These are phyloP conservation scores for Trichoderma erinaceum DNA, from an alignment of 495 filamentous ascomycete species.

Conservation along the genomic window DNA sequence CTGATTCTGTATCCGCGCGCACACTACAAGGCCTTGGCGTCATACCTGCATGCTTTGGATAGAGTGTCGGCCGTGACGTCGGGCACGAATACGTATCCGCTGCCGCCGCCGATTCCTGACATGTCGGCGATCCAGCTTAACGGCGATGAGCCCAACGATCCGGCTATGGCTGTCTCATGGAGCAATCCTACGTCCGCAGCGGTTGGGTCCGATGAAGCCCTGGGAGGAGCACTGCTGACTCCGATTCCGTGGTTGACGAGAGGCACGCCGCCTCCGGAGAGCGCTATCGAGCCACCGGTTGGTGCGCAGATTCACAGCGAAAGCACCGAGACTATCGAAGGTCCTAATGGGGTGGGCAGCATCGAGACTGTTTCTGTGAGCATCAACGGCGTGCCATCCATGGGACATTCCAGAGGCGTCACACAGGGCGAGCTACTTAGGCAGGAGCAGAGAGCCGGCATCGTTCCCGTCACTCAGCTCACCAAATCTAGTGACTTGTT, in stretches of 20 bases:
- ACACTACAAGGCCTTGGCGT: conserved; percentile 73
- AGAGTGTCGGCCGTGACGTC: conserved; percentile 91
- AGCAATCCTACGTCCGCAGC: conserved; percentile 32
- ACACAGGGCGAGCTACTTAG: conserved; percentile 71
- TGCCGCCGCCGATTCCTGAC: conserved; percentile 56
- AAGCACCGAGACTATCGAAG: conserved; percentile 63
- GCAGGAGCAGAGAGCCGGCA: conserved; percentile 71
- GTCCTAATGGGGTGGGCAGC: conserved; percentile 61
- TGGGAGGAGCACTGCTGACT: conserved; percentile 87
- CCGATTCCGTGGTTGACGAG: conserved; percentile 80
- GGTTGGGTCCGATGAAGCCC: conserved; percentile 75
- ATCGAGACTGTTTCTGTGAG: conserved; percentile 67
- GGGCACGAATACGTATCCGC: conserved; percentile 69
- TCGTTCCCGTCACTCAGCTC: conserved; percentile 51
- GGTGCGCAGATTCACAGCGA: conserved; percentile 52
- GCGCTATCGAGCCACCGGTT: conserved; percentile 15
- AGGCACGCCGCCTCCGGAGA: conserved; percentile 18
- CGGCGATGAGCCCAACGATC: conserved; percentile 55
- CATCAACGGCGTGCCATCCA: conserved; percentile 54
- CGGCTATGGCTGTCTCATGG: conserved; percentile 26
- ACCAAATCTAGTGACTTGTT: conserved; percentile 16
- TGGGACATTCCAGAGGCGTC: conserved; percentile 44
- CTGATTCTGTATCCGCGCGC: conserved; percentile 70
- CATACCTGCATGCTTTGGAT: conserved; percentile 86
- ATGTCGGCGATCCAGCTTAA: conserved; percentile 48